These are phyloP conservation scores for Scedosporium aurantiacum DNA, from an alignment of 2,329 filamentous ascomycete genomes.

Conservation along the genomic window DNA sequence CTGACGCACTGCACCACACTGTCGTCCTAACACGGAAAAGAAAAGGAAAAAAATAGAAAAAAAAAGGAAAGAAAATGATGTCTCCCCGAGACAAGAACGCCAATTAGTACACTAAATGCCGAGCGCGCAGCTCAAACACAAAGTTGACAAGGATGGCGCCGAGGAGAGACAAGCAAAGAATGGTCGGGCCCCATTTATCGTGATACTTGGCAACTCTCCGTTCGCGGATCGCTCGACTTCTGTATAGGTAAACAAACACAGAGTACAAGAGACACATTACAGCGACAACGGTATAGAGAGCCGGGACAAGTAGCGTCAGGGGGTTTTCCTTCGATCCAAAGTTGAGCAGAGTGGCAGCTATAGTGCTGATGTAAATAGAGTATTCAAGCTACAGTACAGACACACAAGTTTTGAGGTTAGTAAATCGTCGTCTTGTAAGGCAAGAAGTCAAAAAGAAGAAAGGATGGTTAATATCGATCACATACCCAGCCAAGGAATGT, in stretches of 20 bases:
- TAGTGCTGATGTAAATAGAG: conserved; percentile 83
- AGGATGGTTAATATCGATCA: conserved; percentile 10
- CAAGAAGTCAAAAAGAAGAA: neutral
- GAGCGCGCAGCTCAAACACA: conserved; percentile 44
- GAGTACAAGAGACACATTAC: conserved; percentile 71
- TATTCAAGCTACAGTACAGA: conserved; percentile 80
- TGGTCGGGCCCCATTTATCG: conserved; percentile 74
- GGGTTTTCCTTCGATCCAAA: conserved; percentile 51
- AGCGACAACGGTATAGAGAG: conserved; percentile 73
- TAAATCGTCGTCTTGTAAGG: conserved; percentile 4
- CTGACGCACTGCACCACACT: too few species aligned
- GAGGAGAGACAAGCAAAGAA: conserved; percentile 64
- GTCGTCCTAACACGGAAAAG: too few species aligned
- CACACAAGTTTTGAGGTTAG: neutral
- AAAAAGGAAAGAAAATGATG: neutral
- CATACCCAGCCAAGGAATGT: conserved; percentile 90
- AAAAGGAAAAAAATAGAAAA: neutral
- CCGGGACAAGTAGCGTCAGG: conserved; percentile 57
- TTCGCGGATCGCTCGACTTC: conserved; percentile 73
- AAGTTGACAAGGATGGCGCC: conserved; percentile 70
- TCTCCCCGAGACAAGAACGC: neutral
- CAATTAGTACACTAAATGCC: neutral
- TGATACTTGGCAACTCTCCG: conserved; percentile 83
- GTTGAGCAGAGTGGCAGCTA: conserved; percentile 75
- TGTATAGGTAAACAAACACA: conserved; percentile 75